These are phyloP conservation scores for Microbotryomycetes sp. DNA, from an alignment of 1,284 basidiomycete species.

Conservation along the genomic window DNA sequence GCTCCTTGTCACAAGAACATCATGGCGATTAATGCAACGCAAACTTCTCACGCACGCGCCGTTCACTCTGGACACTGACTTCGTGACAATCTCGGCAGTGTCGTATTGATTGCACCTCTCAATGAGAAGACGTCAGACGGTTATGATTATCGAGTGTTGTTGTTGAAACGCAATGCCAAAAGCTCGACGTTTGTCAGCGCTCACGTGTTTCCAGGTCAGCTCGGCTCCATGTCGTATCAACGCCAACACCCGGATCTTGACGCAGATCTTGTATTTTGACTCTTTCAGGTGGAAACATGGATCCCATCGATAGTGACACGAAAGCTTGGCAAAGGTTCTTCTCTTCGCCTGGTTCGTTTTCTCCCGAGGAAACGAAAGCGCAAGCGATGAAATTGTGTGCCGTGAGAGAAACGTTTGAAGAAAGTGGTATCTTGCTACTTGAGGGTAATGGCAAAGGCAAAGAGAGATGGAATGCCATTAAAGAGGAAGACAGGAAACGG, in stretches of 20 bases:
- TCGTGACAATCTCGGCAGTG: slow-evolving; percentile 1
- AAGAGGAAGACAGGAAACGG: slow-evolving; percentile 1
- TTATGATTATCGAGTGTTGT: slow-evolving; percentile 31
- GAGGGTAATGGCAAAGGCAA: slow-evolving; percentile 2
- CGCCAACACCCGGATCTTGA: background rate
- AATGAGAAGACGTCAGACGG: slow-evolving; percentile 23
- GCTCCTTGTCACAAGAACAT: too few relatives aligned
- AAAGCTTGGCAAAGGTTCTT: slow-evolving; percentile 1
- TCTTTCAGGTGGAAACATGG: slow-evolving; percentile 31
- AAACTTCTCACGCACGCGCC: too few relatives aligned
- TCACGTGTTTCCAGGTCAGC: slow-evolving; percentile 34
- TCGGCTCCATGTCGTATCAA: too few relatives aligned
- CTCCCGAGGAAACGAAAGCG: slow-evolving; percentile 4
- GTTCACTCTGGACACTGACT: too few relatives aligned
- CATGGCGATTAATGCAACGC: too few relatives aligned
- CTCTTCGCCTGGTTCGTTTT: background rate
- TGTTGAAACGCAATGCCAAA: slow-evolving; percentile 25
- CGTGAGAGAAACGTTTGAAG: slow-evolving; percentile 37
- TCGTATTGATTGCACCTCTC: slow-evolving; percentile 29
- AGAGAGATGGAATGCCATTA: slow-evolving; percentile 5
- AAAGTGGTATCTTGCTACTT: slow-evolving; percentile 34
- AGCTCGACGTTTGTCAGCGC: slow-evolving; percentile 26
- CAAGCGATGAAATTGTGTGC: slow-evolving; percentile 31
- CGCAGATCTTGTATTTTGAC: background rate
- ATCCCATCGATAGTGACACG: slow-evolving; percentile 20